Base-by-base conservation (phyloP, 2,329 filamentous ascomycete species). In the Camptophora hylomeconis region DNA sequence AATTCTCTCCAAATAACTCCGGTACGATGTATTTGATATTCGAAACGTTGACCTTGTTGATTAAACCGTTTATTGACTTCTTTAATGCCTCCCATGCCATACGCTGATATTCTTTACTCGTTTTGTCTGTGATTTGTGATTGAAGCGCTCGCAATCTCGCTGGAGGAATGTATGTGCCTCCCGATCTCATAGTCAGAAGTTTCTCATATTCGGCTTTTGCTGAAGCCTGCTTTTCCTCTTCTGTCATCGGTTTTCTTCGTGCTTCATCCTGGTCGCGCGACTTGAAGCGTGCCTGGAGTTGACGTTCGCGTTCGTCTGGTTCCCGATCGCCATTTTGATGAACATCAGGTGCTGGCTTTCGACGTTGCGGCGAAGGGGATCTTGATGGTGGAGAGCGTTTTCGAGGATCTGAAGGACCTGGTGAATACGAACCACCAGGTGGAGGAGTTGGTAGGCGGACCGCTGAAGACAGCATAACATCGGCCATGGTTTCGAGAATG, bases 51-150 rank as follows among this genome's bases (percentile, higher is more conserved):
- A 94, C 80, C 64, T 98, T 98, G 69, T 98, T 98, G 67, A 98
- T 93, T 41, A 98, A 62, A 45, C 89, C 89, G 52, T 98, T 95
- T 59, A 98, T 93, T 26, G 81, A 89, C 65, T 98, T 98, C 63
- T 98, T 98, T 49, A 98, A 63, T 8, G 87, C 87, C 57, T 98
- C 89, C 89, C 89, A 98, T 6, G 86, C 84, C 82, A 98, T 92
- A 46, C 89, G 81, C 67, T 95, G 89, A 52, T 93, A 95, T 59
- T 95, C 89, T 57, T 93, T 92, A 56, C 78, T 92, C 31, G 71
- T 76, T 65, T 92, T 93, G 60, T 98, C 89, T 38, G 84, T 94
- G 54, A 98, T 93, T 57, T 93, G 84, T 30, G 86, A 82, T 61
- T 98, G 89, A 37, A 98, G 70, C 20, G 87, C 87, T 45, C 84